phyloP scores from a whole-genome alignment of 768 basidiomycete species.

The Lepiota venenata region DNA sequence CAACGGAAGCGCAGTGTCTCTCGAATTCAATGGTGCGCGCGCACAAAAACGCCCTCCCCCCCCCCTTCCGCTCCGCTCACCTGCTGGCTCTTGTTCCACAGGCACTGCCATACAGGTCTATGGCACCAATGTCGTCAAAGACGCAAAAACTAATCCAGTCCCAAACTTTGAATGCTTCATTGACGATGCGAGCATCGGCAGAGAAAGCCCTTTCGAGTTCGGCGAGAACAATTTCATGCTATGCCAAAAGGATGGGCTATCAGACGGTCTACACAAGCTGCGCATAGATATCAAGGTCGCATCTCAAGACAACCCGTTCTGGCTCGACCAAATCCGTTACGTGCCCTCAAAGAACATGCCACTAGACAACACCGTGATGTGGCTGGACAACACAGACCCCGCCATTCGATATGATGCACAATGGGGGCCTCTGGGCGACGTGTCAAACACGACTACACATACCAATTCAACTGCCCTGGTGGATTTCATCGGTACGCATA shows the following conservation, averaged over 20 bases:
- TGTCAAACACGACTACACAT: conserved; percentile 17
- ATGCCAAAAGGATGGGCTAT: conserved; percentile 16
- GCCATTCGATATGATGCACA: conserved; percentile 17
- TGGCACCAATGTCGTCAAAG: conserved; percentile 17
- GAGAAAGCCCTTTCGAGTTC: conserved; percentile 11
- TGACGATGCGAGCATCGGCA: conserved; percentile 21
- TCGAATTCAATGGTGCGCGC: conserved; percentile 7
- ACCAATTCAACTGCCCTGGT: conserved; percentile 15
- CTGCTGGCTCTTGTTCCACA: not conserved
- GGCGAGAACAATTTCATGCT: conserved; percentile 24
- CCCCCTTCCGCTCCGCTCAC: too few relatives aligned
- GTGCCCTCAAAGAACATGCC: conserved; percentile 19
- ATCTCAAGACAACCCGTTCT: conserved; percentile 21
- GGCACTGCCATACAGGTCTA: conserved; percentile 16
- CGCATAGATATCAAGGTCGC: conserved; percentile 15
- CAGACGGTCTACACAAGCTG: conserved; percentile 23
- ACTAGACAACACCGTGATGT: conserved; percentile 15
- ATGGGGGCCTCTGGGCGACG: conserved; percentile 18
- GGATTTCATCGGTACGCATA: conserved; percentile 24
- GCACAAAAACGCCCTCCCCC: too few relatives aligned
- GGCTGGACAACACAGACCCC: conserved; percentile 20
- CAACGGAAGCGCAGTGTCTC: not conserved
- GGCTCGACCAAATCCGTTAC: conserved; percentile 25
- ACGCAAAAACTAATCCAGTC: conserved; percentile 18
- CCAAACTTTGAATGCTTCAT: conserved; percentile 22